Evolutionary conservation across 495 filamentous ascomycete genomes (phyloP).

Genomic region (Lepidopterella palustris): DNA sequence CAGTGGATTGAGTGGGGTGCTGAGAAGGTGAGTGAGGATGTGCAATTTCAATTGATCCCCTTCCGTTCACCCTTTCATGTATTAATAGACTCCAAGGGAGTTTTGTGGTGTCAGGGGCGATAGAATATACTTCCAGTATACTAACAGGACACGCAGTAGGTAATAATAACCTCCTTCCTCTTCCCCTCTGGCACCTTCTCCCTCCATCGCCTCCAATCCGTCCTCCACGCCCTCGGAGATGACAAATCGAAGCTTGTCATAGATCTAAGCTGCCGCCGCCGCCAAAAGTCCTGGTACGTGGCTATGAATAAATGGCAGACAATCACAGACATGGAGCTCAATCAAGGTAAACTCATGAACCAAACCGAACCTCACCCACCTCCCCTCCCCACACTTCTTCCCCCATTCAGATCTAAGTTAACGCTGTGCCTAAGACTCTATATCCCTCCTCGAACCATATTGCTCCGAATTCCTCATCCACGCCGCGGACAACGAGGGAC

Average conservation of each 20-base stretch:
- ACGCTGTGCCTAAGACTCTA: conserved; percentile 55
- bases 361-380: not conserved
- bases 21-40: conserved; percentile 61
- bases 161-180: conserved; percentile 80
- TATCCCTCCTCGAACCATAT: conserved; percentile 72
- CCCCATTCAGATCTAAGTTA: not conserved
- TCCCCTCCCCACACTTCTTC: not conserved
- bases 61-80: too few relatives aligned
- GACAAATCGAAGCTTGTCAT: conserved; percentile 82
- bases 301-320: conserved; percentile 99
- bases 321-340: conserved; percentile 91
- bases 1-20: conserved; percentile 85
- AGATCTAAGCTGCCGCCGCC: conserved; percentile 80
- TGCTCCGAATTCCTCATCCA: conserved; percentile 96
- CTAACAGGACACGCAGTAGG: conserved; percentile 49
- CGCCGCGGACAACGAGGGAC: conserved; percentile 95
- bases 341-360: conserved; percentile 49
- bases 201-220: conserved; percentile 59
- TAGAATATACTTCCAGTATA: not conserved
- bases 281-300: conserved; percentile 74
- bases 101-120: too few relatives aligned
- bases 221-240: conserved; percentile 62
- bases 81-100: too few relatives aligned
- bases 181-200: conserved; percentile 82
- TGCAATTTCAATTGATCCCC: not conserved